phyloP scores from a whole-genome alignment of 2,329 filamentous ascomycete genomes.

The Arachnopeziza araneosa region DNA sequence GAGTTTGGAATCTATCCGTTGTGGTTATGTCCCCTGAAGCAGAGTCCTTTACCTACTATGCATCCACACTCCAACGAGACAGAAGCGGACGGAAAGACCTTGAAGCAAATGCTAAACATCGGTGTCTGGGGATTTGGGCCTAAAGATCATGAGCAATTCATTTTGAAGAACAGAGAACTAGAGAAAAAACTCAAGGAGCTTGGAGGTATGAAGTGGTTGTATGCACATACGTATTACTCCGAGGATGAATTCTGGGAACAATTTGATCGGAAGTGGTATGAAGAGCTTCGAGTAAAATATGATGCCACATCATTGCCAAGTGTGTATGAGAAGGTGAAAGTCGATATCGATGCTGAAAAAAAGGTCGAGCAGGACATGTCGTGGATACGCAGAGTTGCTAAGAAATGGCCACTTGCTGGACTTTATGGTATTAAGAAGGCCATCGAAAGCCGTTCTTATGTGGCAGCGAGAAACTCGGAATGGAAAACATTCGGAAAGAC shows the following conservation, averaged over 20 bases:
- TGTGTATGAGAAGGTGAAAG: conserved; percentile 66
- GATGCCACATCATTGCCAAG: conserved; percentile 55
- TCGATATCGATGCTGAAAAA: conserved; percentile 43
- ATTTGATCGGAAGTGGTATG: conserved; percentile 57
- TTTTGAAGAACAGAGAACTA: conserved; percentile 63
- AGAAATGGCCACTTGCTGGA: conserved; percentile 1
- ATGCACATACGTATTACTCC: conserved; percentile 81
- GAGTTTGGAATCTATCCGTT: conserved; percentile 46
- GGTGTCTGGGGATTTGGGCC: conserved; percentile 85
- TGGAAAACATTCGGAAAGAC: conserved; percentile 1
- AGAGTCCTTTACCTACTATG: conserved; percentile 29
- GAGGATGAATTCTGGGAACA: conserved; percentile 63
- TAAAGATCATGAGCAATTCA: conserved; percentile 49
- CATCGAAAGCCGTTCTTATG: conserved; percentile 1
- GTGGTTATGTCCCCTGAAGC: conserved; percentile 51
- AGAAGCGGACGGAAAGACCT: conserved; percentile 25
- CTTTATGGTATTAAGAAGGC: conserved; percentile 2
- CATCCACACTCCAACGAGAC: conserved; percentile 26
- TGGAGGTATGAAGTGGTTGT: conserved; percentile 80
- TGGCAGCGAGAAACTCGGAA: conserved; percentile 1
- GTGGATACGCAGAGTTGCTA: not conserved
- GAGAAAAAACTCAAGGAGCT: conserved; percentile 64
- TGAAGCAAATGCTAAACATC: conserved; percentile 51
- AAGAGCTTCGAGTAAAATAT: conserved; percentile 57
- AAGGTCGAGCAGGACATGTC: not conserved